phyloP scores from a whole-genome alignment of 2,329 filamentous ascomycete genomes.

The Colletotrichum sp. region DNA sequence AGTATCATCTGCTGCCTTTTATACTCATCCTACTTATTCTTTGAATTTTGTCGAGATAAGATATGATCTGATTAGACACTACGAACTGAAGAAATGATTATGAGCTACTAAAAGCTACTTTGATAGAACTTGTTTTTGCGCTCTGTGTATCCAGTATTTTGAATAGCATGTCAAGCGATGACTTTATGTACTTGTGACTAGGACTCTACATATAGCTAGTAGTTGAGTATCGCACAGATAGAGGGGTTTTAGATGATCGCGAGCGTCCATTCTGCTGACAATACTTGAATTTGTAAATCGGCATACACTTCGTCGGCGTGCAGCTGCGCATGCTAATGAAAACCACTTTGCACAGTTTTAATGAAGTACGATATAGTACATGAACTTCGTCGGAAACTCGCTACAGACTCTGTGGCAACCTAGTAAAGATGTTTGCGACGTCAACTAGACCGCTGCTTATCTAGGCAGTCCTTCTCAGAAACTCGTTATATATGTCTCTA shows the following conservation, averaged over 20 bases:
- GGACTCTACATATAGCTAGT: rapidly evolving
- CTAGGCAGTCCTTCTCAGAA: background rate
- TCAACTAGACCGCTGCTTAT: background rate
- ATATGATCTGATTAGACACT: rapidly evolving
- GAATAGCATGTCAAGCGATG: rapidly evolving
- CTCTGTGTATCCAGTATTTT: rapidly evolving
- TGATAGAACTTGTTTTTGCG: rapidly evolving
- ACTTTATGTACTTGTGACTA: background rate
- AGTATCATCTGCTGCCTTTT: background rate
- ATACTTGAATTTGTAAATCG: background rate
- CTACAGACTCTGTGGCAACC: background rate
- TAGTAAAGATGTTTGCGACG: background rate
- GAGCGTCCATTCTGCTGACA: background rate
- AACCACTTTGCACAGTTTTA: rapidly evolving
- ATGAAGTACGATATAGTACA: rapidly evolving
- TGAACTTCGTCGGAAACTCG: too few relatives aligned
- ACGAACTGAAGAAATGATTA: rapidly evolving
- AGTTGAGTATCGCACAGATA: too few relatives aligned
- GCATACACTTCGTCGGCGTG: rapidly evolving
- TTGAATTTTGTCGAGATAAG: background rate
- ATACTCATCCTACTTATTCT: background rate
- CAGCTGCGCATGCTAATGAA: rapidly evolving
- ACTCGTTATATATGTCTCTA: background rate
- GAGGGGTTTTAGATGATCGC: rapidly evolving
- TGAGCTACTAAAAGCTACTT: background rate